A percentile compares a stretch with the other conserved stretches of the same genome.
These are phyloP conservation scores for Komagataella mondaviorum DNA, from an alignment of 805 yeast genomes.

Conservation along the genomic window DNA sequence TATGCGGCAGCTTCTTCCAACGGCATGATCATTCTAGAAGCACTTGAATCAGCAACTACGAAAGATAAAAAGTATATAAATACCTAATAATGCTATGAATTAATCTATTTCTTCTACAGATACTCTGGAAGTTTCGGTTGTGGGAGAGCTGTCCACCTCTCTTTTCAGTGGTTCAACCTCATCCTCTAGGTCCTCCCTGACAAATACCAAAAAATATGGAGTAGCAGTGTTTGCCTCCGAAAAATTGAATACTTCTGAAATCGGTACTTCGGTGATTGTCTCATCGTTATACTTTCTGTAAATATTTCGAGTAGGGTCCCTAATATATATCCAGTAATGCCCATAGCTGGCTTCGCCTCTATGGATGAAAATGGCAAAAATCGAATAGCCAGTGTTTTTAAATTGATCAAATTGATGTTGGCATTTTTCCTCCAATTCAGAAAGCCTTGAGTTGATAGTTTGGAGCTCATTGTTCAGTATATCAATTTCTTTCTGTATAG, in stretches of 20 bases:
- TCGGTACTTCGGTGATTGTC: slow-evolving; percentile 68
- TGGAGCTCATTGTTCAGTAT: slow-evolving; percentile 32
- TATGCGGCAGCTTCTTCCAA: not conserved
- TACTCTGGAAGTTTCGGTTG: not conserved
- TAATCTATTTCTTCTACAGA: not conserved
- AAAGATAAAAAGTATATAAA: too few relatives aligned
- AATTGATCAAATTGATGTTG: slow-evolving; percentile 49
- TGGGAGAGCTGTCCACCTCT: slow-evolving; percentile 4
- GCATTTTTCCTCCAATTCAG: slow-evolving; percentile 31
- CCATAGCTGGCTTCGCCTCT: slow-evolving; percentile 95
- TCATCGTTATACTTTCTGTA: slow-evolving; percentile 94
- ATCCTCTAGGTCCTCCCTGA: slow-evolving; percentile 43
- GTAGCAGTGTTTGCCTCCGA: slow-evolving; percentile 71
- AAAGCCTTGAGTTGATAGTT: slow-evolving; percentile 22
- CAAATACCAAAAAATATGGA: slow-evolving; percentile 84
- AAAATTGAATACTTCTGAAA: slow-evolving; percentile 55
- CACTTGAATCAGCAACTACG: not conserved
- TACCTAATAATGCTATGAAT: not conserved
- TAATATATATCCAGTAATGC: slow-evolving; percentile 92
- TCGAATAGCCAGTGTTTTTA: slow-evolving; percentile 56
- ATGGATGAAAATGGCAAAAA: slow-evolving; percentile 89
- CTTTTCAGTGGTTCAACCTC: slow-evolving; percentile 58
- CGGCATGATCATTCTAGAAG: not conserved
- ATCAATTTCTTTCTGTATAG: slow-evolving; percentile 31
- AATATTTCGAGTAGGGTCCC: slow-evolving; percentile 50